These are phyloP conservation scores for Ophiostoma sp. DNA, from an alignment of 2,329 filamentous ascomycete genomes.

Conservation along the genomic window DNA sequence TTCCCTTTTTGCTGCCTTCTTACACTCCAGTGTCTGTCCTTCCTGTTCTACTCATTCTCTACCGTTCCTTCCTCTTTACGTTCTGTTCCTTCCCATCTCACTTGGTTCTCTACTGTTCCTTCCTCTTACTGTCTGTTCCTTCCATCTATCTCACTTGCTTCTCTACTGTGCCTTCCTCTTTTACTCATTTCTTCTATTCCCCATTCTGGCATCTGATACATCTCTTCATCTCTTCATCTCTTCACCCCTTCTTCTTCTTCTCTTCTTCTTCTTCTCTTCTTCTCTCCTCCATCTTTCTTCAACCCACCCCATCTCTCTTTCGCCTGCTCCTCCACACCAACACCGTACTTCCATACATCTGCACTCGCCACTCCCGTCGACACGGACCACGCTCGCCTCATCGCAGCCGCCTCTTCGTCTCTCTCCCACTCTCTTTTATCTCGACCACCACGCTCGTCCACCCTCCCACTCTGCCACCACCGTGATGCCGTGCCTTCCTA, in stretches of 20 bases:
- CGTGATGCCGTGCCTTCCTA: constrained; percentile 7
- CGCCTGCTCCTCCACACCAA: not conserved
- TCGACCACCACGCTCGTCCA: not conserved
- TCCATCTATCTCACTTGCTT: no score
- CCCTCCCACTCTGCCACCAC: not conserved
- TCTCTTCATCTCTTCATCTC: not conserved
- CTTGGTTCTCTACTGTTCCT: no score
- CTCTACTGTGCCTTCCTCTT: not conserved
- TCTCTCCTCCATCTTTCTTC: not conserved
- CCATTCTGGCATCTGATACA: not conserved
- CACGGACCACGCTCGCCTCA: not conserved
- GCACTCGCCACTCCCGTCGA: not conserved
- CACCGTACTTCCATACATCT: not conserved
- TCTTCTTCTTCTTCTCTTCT: not conserved
- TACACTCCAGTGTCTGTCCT: not conserved
- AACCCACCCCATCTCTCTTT: not conserved
- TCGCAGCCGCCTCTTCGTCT: not conserved
- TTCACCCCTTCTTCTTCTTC: not conserved
- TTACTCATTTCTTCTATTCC: not conserved
- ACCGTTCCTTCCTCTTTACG: not conserved
- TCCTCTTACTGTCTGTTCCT: no score
- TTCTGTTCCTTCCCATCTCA: no score
- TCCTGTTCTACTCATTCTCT: not conserved
- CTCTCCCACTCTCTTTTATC: not conserved
- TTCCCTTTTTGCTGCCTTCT: not conserved